phyloP scores from a whole-genome alignment of 2,329 filamentous ascomycete genomes.

The Coniochaeta ligniaria region DNA sequence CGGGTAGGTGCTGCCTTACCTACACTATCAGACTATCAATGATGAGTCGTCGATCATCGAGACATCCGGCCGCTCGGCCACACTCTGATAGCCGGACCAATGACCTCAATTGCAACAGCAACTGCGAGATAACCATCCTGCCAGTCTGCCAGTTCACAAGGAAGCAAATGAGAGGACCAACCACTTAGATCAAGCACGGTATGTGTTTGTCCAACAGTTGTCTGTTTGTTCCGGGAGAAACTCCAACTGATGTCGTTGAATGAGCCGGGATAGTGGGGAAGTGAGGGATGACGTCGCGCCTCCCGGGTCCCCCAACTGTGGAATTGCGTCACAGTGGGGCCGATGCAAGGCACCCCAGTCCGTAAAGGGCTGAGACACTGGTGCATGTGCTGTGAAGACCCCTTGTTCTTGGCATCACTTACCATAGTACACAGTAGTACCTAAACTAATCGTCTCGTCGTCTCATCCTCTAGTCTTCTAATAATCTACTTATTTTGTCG shows the following conservation, averaged over 20 bases:
- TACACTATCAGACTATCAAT: too few species aligned
- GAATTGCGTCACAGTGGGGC: neutral
- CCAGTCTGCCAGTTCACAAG: too few species aligned
- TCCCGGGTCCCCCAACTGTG: neutral
- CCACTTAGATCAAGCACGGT: too few species aligned
- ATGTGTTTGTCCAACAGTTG: too few species aligned
- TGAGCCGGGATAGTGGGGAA: neutral
- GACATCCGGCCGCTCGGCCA: neutral
- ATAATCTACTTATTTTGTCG: too few species aligned
- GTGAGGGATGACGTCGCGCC: neutral
- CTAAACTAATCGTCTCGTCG: too few species aligned
- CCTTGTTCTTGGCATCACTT: neutral
- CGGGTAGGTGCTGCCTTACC: neutral
- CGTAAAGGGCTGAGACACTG: neutral
- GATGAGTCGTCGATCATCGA: neutral
- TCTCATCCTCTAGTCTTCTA: too few species aligned
- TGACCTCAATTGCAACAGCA: neutral
- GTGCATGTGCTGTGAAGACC: too few species aligned
- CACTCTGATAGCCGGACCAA: neutral
- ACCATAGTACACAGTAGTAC: neutral
- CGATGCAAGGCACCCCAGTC: neutral
- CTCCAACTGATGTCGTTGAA: neutral
- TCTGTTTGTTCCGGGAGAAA: too few species aligned
- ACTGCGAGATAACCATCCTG: too few species aligned
- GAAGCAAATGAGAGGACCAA: too few species aligned